Evolutionary conservation across 2,329 filamentous ascomycete species (phyloP).

Genomic region (Septoria linicola): DNA sequence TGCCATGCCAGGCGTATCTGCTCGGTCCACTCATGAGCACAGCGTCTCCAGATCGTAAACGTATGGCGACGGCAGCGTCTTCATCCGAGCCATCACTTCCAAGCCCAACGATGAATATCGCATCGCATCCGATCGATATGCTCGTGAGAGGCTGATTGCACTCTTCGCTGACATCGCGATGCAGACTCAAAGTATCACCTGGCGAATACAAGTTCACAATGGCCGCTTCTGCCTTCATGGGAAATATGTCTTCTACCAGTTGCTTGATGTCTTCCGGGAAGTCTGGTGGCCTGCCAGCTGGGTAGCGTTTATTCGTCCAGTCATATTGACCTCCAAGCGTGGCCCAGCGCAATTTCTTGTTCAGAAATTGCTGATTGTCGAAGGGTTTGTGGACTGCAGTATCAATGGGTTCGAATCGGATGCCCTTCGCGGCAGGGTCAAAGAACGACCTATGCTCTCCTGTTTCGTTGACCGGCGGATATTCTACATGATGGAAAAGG

Average conservation of each 20-base stretch:
- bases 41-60: conserved; percentile 79
- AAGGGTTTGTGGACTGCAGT: conserved; percentile 72
- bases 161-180: conserved; percentile 89
- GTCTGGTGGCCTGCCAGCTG: conserved; percentile 61
- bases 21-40: conserved; percentile 83
- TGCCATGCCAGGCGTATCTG: conserved; percentile 91
- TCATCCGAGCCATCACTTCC: conserved; percentile 42
- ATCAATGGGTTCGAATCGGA: conserved; percentile 60
- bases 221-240: conserved; percentile 79
- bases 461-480: conserved; percentile 45
- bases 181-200: conserved; percentile 85
- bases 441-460: conserved; percentile 54
- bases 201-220: conserved; percentile 93
- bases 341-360: conserved; percentile 84
- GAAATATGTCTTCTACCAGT: conserved; percentile 70
- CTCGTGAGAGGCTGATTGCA: conserved; percentile 77
- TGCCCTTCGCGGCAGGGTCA: conserved; percentile 44
- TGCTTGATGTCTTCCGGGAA: conserved; percentile 73
- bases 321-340: conserved; percentile 95
- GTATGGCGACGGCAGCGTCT: conserved; percentile 53
- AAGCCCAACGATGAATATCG: conserved; percentile 79
- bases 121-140: conserved; percentile 86
- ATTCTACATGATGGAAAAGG: conserved; percentile 71
- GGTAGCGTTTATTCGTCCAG: conserved; percentile 87
- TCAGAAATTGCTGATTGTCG: conserved; percentile 66